Conservation (phyloP, 2,329 filamentous ascomycete species). For the Lasiodiplodia gonubiensis region DNA sequence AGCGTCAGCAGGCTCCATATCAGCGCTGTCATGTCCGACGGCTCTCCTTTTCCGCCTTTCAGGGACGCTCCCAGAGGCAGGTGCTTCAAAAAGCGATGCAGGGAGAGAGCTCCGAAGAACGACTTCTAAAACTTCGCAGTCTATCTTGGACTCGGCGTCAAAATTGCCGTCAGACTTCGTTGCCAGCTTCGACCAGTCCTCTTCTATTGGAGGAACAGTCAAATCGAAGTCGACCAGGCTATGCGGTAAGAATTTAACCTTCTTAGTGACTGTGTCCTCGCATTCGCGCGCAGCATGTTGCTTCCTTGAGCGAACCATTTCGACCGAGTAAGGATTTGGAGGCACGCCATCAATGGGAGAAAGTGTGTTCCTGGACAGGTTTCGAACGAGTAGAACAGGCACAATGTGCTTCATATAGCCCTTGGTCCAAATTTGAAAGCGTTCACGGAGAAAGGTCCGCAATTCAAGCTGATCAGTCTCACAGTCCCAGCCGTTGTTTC, state of each 20-base stretch:
- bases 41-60: constrained; percentile 9
- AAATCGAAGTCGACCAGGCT: constrained; percentile 36
- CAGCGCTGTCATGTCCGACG: neutral
- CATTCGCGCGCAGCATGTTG: constrained; percentile 31
- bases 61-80: constrained; percentile 30
- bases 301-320: constrained; percentile 38
- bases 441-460: constrained; percentile 40
- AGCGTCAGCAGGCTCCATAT: neutral
- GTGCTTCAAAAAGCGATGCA: constrained; percentile 33
- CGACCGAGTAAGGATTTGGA: constrained; percentile 40
- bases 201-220: neutral
- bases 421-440: constrained; percentile 48
- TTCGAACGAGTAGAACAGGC: constrained; percentile 43
- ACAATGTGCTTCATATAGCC: constrained; percentile 47
- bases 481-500: constrained; percentile 37
- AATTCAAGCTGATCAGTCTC: constrained; percentile 41
- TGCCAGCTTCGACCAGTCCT: constrained; percentile 38
- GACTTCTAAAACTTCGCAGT: constrained; percentile 45
- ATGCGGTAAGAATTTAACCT: constrained; percentile 47
- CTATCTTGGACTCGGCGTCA: constrained; percentile 42
- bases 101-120: constrained; percentile 42
- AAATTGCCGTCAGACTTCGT: constrained; percentile 41
- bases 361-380: constrained; percentile 29
- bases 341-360: constrained; percentile 31
- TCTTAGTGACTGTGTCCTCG: constrained; percentile 35